phyloP scores from a whole-genome alignment of 192 early-diverging fungal genomes.

The Backusella morwellensis region DNA sequence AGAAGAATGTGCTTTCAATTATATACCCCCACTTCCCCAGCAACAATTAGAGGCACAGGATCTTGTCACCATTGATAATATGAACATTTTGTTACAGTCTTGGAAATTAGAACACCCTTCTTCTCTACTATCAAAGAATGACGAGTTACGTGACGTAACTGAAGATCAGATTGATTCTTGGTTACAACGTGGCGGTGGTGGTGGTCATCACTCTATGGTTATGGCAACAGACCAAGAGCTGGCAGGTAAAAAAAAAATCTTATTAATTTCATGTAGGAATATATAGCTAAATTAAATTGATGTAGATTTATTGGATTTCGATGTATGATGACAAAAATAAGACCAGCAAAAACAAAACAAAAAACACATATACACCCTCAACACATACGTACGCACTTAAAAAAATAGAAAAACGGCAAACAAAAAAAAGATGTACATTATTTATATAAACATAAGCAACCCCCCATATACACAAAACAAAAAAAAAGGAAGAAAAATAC shows the following conservation, averaged over 20 bases:
- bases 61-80: background rate
- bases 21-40: constrained; percentile 10
- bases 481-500: background rate
- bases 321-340: background rate
- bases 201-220: background rate
- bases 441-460: background rate
- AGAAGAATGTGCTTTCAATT: background rate
- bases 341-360: background rate
- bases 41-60: background rate
- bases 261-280: background rate
- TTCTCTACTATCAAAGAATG: background rate
- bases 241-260: constrained; percentile 3
- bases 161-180: constrained; percentile 15
- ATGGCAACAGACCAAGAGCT: constrained; percentile 18
- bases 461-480: background rate
- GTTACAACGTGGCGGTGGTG: constrained; percentile 7
- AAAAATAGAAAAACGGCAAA: background rate
- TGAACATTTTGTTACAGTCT: constrained; percentile 7
- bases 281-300: background rate
- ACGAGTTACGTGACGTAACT: constrained; percentile 8
- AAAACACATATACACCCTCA: background rate
- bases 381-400: background rate
- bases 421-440: constrained; percentile 2
- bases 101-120: background rate
- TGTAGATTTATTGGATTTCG: constrained; percentile 7